These are phyloP conservation scores for Spongispora temasekensis DNA, from an alignment of 1,284 basidiomycete species.

Conservation along the genomic window DNA sequence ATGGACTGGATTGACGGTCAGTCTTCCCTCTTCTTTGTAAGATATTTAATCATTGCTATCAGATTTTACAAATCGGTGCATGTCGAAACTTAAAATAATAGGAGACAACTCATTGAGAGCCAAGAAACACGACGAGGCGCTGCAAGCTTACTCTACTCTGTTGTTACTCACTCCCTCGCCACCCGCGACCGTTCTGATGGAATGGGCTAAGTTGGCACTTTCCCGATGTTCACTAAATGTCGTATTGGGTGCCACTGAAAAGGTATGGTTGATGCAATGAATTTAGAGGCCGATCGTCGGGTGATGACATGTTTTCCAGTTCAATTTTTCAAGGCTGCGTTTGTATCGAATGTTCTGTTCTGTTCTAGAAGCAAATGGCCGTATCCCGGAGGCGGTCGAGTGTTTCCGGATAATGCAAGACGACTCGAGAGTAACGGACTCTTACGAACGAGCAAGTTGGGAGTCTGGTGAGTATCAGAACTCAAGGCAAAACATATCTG, in stretches of 20 bases:
- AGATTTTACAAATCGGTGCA: neutral
- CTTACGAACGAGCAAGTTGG: neutral
- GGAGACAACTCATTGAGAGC: neutral
- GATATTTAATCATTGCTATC: neutral
- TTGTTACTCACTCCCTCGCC: neutral
- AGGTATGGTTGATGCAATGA: neutral
- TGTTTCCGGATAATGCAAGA: neutral
- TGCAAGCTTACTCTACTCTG: neutral
- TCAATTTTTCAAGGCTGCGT: neutral
- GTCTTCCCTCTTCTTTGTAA: neutral
- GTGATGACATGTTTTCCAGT: neutral
- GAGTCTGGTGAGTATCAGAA: neutral
- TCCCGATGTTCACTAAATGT: neutral
- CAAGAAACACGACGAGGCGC: neutral
- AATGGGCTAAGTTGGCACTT: neutral
- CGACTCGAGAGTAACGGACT: neutral
- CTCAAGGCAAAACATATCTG: neutral
- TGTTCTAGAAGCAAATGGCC: neutral
- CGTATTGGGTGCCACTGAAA: neutral
- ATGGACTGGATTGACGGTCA: neutral
- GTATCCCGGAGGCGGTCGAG: neutral
- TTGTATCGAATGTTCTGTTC: neutral
- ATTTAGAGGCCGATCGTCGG: neutral
- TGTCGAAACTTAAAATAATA: neutral
- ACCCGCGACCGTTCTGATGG: neutral